A percentile compares a stretch with the other conserved stretches of the same genome.
Conservation (phyloP, 345 rosid species). For the Adansonia digitata region DNA sequence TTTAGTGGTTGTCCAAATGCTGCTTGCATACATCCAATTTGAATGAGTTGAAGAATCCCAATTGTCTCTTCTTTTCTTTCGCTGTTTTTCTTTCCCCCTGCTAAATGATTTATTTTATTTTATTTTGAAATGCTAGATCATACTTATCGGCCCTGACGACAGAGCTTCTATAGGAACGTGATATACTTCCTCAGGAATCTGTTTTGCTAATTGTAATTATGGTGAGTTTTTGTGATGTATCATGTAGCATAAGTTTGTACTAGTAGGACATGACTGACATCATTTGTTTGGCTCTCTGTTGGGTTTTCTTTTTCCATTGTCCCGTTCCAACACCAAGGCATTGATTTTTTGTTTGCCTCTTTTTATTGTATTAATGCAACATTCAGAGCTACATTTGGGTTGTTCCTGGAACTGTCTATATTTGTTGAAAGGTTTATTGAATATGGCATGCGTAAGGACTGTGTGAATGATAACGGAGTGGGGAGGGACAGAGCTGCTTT, state of each 20-base stretch:
- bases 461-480: too few species aligned
- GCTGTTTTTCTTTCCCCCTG: too few species aligned
- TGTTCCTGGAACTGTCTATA: too few species aligned
- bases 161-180: slow-evolving; percentile 33
- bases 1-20: slow-evolving; percentile 21
- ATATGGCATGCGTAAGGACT: too few species aligned
- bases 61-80: not conserved
- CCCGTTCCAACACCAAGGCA: too few species aligned
- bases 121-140: slow-evolving; percentile 36
- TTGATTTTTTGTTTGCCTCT: too few species aligned
- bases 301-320: too few species aligned
- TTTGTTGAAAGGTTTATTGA: too few species aligned
- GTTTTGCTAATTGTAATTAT: slow-evolving; percentile 40
- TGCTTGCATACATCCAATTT: not conserved
- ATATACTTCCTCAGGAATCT: slow-evolving; percentile 1
- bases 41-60: too few species aligned
- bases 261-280: slow-evolving; percentile 5
- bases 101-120: not conserved
- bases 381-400: too few species aligned
- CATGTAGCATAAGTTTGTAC: slow-evolving; percentile 35
- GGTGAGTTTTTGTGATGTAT: not conserved
- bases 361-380: too few species aligned
- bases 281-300: slow-evolving; percentile 16
- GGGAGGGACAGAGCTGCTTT: too few species aligned
- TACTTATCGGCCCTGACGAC: slow-evolving; percentile 57